Evolutionary conservation across 1,139 yeast species (phyloP).

Genomic region (Citeromyces siamensis): DNA sequence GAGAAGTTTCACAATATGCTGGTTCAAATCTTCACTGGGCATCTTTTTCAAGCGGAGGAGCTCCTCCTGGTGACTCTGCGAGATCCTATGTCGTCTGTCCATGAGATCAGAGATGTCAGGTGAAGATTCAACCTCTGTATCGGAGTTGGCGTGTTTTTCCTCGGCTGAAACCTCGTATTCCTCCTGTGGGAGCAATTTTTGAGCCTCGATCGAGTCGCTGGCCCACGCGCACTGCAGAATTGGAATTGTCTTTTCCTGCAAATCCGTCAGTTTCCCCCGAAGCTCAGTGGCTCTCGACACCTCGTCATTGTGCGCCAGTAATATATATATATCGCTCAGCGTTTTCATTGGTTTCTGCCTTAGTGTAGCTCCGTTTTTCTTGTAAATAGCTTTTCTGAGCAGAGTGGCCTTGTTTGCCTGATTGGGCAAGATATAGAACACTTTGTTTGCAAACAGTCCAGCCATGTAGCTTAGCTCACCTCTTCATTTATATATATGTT

Average conservation of each 20-base stretch:
- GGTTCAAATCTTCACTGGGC: constrained; percentile 14
- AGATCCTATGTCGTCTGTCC: not conserved
- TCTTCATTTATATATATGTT: too few species aligned
- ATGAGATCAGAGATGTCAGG: not conserved
- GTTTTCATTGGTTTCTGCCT: not conserved
- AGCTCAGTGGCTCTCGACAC: not conserved
- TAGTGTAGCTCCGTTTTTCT: not conserved
- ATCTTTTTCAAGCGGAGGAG: not conserved
- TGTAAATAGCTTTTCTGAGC: not conserved
- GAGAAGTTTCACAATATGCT: constrained; percentile 22
- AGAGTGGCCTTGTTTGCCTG: not conserved
- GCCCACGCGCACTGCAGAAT: not conserved
- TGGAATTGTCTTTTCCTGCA: not conserved
- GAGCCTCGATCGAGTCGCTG: not conserved
- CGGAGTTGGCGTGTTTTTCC: not conserved
- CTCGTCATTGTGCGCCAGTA: not conserved
- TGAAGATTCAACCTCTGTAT: not conserved
- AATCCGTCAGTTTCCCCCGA: not conserved
- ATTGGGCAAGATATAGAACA: not conserved
- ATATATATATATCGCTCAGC: not conserved
- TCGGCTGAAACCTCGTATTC: not conserved
- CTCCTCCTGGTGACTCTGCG: not conserved
- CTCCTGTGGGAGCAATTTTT: not conserved
- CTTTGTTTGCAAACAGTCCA: constrained; percentile 1
- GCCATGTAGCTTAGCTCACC: too few species aligned